These are phyloP conservation scores for Chalara sp. DNA, from an alignment of 2,329 filamentous ascomycete species.

Conservation along the genomic window DNA sequence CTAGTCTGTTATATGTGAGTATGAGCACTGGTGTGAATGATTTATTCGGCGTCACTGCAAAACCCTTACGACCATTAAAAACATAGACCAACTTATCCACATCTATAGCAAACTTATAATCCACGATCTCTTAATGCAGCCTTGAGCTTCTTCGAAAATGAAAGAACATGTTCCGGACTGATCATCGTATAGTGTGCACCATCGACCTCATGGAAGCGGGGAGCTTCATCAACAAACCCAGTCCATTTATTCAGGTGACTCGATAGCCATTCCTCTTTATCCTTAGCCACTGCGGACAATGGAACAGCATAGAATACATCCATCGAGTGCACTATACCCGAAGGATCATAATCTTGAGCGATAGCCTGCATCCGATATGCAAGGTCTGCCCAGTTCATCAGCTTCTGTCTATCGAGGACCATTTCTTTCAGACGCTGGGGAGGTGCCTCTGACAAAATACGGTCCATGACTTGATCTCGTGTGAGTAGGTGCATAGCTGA, in stretches of 20 bases:
- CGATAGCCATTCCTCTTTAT: constrained; percentile 26
- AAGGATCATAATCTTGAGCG: constrained; percentile 37
- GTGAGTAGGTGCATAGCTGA: constrained; percentile 24
- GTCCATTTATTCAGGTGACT: constrained; percentile 29
- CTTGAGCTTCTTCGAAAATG: too few relatives aligned
- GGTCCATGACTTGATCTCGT: constrained; percentile 16
- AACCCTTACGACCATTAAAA: too few relatives aligned
- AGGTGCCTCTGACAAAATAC: constrained; percentile 18
- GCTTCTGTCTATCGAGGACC: constrained; percentile 19
- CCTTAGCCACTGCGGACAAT: constrained; percentile 6
- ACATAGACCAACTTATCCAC: too few relatives aligned
- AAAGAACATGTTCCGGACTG: too few relatives aligned
- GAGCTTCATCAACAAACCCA: constrained; percentile 24
- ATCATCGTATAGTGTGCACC: constrained; percentile 36
- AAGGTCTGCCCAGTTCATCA: constrained; percentile 31
- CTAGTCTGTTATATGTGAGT: too few relatives aligned
- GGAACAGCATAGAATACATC: constrained; percentile 37
- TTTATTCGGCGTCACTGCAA: too few relatives aligned
- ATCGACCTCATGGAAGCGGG: constrained; percentile 28
- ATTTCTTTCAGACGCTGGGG: constrained; percentile 25
- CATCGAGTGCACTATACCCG: constrained; percentile 28
- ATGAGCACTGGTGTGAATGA: too few relatives aligned
- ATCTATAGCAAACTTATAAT: too few relatives aligned
- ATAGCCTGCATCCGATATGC: constrained; percentile 31
- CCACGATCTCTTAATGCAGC: too few relatives aligned